A percentile compares a stretch with the other conserved stretches of the same genome.
Evolutionary conservation across 805 yeast species (phyloP).

Genomic region (Saturnispora serradocipensis): DNA sequence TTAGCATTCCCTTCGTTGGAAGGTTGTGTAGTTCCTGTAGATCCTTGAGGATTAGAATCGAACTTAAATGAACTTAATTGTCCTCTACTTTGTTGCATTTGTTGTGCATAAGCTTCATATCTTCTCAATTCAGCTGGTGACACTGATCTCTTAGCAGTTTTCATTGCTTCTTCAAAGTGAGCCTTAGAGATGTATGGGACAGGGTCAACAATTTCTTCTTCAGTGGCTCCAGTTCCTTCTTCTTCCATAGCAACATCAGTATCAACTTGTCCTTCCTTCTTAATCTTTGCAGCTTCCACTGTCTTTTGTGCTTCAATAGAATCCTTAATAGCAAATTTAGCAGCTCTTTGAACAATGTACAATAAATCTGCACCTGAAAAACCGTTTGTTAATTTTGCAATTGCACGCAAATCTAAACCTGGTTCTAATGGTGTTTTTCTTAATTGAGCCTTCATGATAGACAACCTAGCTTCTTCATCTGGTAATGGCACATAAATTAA

Average conservation of each 20-base stretch:
- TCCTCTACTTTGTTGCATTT: conserved; percentile 92
- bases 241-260: conserved; percentile 40
- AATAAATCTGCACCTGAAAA: conserved; percentile 99
- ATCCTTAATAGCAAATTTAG: conserved; percentile 97
- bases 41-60: conserved; percentile 32
- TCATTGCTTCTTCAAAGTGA: conserved; percentile 99
- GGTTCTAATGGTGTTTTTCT: conserved; percentile 99
- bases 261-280: conserved; percentile 25
- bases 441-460: conserved; percentile 90
- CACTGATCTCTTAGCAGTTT: conserved; percentile 96
- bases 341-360: conserved; percentile 96
- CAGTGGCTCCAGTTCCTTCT: neutral
- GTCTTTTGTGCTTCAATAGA: conserved; percentile 75
- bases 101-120: conserved; percentile 97
- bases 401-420: conserved; percentile 77
- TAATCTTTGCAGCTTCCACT: conserved; percentile 40
- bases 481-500: conserved; percentile 98
- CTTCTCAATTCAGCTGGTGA: conserved; percentile 96
- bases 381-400: conserved; percentile 92
- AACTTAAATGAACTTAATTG: conserved; percentile 87
- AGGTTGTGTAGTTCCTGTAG: conserved; percentile 20
- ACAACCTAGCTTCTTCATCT: conserved; percentile 87
- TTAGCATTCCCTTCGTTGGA: conserved; percentile 27
- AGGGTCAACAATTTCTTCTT: conserved; percentile 75
- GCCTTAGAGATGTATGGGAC: conserved; percentile 91